phyloP scores from a whole-genome alignment of 495 filamentous ascomycete genomes.

The Neurospora sp. region DNA sequence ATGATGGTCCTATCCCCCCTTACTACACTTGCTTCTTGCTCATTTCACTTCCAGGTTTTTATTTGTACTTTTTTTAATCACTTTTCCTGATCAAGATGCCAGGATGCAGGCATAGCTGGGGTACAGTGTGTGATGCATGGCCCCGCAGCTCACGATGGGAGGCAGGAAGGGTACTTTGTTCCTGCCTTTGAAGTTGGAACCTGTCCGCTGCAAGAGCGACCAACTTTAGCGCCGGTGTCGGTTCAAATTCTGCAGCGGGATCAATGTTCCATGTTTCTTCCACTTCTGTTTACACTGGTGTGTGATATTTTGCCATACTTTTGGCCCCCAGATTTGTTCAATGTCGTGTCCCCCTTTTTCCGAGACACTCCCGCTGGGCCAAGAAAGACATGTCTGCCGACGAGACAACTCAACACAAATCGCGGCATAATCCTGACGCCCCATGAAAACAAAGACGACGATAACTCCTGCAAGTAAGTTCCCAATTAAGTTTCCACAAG shows the following conservation, averaged over 20 bases:
- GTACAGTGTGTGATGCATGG: neutral
- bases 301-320: neutral
- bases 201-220: neutral
- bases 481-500: neutral
- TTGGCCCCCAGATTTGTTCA: neutral
- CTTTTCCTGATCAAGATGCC: too few relatives aligned
- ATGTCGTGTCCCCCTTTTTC: neutral
- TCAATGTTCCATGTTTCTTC: neutral
- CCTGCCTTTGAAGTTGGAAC: neutral
- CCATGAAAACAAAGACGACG: neutral
- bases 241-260: neutral
- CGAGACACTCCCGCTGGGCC: neutral
- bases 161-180: neutral
- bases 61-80: too few relatives aligned
- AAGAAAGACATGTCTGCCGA: too few relatives aligned
- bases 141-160: neutral
- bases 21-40: too few relatives aligned
- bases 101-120: neutral
- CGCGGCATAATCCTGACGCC: neutral
- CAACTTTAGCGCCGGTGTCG: neutral
- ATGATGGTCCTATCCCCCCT: too few relatives aligned
- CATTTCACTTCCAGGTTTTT: too few relatives aligned
- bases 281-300: fast-evolving
- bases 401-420: neutral
- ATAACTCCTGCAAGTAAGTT: neutral